Percentiles rank a stretch among this genome's conserved stretches.
phyloP scores from a whole-genome alignment of 805 yeast species.

The Candida ortonii region DNA sequence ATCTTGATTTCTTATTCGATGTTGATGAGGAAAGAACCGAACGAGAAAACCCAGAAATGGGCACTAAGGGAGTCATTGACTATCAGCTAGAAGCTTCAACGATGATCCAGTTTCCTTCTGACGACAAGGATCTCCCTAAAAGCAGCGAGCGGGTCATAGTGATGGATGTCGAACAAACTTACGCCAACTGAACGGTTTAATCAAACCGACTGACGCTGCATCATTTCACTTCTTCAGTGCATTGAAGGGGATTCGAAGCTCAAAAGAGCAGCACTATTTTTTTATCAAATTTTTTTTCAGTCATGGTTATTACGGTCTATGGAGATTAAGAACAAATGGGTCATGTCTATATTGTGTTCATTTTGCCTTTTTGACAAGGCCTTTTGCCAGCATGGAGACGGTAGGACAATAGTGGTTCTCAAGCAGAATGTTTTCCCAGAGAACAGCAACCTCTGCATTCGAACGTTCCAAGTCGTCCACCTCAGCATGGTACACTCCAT shows the following conservation, averaged over 20 bases:
- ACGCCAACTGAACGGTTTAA: neutral
- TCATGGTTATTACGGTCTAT: too few species aligned
- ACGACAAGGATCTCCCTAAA: slow-evolving; percentile 1
- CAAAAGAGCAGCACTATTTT: too few species aligned
- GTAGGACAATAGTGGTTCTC: slow-evolving; percentile 81
- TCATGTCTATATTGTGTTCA: slow-evolving; percentile 3
- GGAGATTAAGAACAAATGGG: neutral
- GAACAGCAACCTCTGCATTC: slow-evolving; percentile 82
- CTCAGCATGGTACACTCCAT: slow-evolving; percentile 71
- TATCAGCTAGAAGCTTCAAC: slow-evolving; percentile 1
- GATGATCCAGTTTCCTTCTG: slow-evolving; percentile 1
- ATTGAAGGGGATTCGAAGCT: too few species aligned
- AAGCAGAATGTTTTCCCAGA: slow-evolving; percentile 83
- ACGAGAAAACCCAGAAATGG: slow-evolving; percentile 3
- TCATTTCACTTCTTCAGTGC: too few species aligned
- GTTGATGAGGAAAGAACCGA: slow-evolving; percentile 12
- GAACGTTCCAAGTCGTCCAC: slow-evolving; percentile 66
- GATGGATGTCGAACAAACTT: slow-evolving; percentile 6
- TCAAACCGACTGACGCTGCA: too few species aligned
- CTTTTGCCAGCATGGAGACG: slow-evolving; percentile 63
- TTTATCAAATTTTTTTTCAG: too few species aligned
- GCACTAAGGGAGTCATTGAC: slow-evolving; percentile 3
- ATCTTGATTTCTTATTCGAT: slow-evolving; percentile 20
- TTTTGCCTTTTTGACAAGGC: slow-evolving; percentile 38
- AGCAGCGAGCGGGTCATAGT: slow-evolving; percentile 7